These are phyloP conservation scores for Ganoderma resinaceum DNA, from an alignment of 1,284 basidiomycete species.

Conservation along the genomic window DNA sequence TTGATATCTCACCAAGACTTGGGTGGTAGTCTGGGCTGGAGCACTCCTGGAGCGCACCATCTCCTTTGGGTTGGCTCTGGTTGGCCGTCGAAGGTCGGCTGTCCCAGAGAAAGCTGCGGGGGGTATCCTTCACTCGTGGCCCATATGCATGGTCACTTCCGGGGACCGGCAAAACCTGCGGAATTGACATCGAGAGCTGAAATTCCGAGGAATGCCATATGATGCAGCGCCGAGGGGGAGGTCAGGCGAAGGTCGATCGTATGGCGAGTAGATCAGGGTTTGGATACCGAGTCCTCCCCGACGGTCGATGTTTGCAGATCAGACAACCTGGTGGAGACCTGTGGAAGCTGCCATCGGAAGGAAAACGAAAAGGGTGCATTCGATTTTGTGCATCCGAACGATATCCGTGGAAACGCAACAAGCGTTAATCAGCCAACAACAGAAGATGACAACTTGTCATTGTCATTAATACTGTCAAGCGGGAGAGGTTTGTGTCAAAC, in stretches of 20 bases:
- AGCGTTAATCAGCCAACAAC: background rate
- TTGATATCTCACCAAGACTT: background rate
- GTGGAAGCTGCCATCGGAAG: conserved; percentile 1
- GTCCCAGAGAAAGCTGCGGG: background rate
- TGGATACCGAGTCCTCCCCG: background rate
- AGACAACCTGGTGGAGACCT: background rate
- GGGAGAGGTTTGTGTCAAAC: background rate
- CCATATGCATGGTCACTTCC: background rate
- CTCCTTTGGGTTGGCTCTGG: background rate
- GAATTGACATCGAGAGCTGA: background rate
- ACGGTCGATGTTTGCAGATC: background rate
- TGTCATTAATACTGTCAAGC: too few species aligned
- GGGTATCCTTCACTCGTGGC: background rate
- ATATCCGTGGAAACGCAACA: background rate
- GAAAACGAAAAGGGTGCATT: background rate
- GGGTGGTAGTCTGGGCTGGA: background rate
- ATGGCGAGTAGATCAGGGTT: background rate
- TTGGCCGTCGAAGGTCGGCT: background rate
- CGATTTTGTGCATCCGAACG: background rate
- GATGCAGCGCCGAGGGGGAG: background rate
- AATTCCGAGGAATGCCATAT: background rate
- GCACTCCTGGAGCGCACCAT: background rate
- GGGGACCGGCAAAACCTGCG: background rate
- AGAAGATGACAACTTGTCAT: background rate
- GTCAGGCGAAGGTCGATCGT: background rate